Evolutionary conservation across 768 basidiomycete genomes (phyloP).

Genomic region (Leccinellum albellum): DNA sequence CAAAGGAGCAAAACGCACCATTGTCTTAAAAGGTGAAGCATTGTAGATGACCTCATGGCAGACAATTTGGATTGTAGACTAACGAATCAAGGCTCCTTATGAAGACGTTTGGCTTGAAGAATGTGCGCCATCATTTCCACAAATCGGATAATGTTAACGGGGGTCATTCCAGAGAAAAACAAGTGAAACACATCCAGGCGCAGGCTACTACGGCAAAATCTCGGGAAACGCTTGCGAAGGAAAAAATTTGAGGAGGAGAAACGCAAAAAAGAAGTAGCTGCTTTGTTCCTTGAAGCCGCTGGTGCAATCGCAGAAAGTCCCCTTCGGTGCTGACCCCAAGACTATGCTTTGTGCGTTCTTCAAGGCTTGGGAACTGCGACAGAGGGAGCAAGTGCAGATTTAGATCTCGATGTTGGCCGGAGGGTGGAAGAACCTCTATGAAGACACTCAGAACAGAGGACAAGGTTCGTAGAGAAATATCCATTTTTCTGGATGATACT

Average conservation of each 20-base stretch:
- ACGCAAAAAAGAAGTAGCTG: constrained; percentile 79
- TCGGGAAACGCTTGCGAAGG: constrained; percentile 73
- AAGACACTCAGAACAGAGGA: constrained; percentile 77
- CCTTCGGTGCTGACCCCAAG: constrained; percentile 96
- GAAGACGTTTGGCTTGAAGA: constrained; percentile 88
- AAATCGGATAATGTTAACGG: constrained; percentile 8
- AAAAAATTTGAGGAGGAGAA: constrained; percentile 81
- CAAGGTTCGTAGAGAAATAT: constrained; percentile 45
- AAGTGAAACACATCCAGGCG: constrained; percentile 75
- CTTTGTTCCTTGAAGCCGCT: constrained; percentile 75
- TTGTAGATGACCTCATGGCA: constrained; percentile 49
- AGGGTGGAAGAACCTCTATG: constrained; percentile 93
- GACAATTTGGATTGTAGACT: constrained; percentile 14
- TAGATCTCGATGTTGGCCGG: constrained; percentile 81
- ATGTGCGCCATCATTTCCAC: constrained; percentile 46
- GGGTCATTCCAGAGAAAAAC: constrained; percentile 65
- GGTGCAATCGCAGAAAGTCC: constrained; percentile 81
- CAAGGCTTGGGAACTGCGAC: constrained; percentile 89
- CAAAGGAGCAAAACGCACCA: constrained; percentile 64
- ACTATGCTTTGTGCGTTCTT: constrained; percentile 88
- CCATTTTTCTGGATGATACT: not conserved
- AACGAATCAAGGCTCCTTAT: constrained; percentile 26
- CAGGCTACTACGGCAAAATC: constrained; percentile 74
- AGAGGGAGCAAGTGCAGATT: constrained; percentile 97
- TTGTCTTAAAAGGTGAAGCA: constrained; percentile 69